phyloP scores from a whole-genome alignment of 1,284 basidiomycete genomes.

The Cutaneotrichosporon cyanovorans region DNA sequence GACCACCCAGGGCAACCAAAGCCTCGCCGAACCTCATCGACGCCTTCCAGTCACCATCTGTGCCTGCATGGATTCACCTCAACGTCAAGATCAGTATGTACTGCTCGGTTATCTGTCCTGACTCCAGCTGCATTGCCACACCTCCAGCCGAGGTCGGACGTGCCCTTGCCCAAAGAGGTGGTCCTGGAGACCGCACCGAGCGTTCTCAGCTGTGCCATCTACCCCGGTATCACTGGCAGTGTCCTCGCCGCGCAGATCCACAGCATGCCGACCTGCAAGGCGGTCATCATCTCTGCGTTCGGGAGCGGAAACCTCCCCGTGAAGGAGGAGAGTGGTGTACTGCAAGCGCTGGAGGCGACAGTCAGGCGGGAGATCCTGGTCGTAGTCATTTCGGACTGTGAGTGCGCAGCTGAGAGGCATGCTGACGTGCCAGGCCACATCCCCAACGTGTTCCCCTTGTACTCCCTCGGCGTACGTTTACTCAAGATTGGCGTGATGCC shows the following conservation, averaged over 20 bases:
- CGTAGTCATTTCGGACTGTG: conserved; percentile 42
- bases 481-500: conserved; percentile 37
- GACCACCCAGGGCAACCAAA: conserved; percentile 30
- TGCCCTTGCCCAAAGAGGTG: conserved; percentile 25
- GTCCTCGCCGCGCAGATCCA: conserved; percentile 38
- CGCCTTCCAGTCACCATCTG: conserved; percentile 38
- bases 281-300: conserved; percentile 40
- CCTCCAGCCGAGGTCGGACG: conserved; percentile 15
- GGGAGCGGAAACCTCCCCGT: conserved; percentile 40
- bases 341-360: conserved; percentile 29
- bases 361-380: conserved; percentile 39
- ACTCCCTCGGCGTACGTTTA: conserved; percentile 37
- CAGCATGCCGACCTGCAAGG: conserved; percentile 35
- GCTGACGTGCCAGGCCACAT: conserved; percentile 26
- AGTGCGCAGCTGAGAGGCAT: conserved; percentile 3
- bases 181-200: conserved; percentile 26
- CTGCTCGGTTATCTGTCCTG: neutral
- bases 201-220: conserved; percentile 30
- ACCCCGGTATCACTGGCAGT: conserved; percentile 37
- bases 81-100: conserved; percentile 42
- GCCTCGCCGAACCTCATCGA: conserved; percentile 35
- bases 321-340: conserved; percentile 29
- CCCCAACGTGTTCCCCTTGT: conserved; percentile 42
- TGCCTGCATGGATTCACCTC: conserved; percentile 34
- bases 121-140: conserved; percentile 15